Percentiles rank a stretch among this genome's conserved stretches.
These are phyloP conservation scores for Ganoderma lucidum DNA, from an alignment of 1,284 basidiomycete genomes.

Conservation along the genomic window DNA sequence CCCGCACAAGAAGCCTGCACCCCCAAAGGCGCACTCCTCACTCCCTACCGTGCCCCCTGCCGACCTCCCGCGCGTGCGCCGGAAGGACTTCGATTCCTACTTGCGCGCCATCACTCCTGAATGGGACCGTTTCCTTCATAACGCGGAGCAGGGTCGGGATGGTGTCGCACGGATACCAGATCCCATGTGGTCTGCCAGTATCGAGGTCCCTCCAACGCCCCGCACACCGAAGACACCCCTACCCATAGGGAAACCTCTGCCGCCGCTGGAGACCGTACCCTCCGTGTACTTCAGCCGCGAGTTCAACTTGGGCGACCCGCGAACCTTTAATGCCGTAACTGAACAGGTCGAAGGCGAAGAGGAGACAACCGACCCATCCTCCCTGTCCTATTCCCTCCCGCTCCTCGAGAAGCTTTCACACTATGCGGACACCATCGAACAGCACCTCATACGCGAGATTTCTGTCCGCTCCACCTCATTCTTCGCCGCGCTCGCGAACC, in stretches of 20 bases:
- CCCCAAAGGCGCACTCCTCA: constrained; percentile 84
- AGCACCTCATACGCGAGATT: constrained; percentile 95
- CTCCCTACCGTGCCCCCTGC: constrained; percentile 78
- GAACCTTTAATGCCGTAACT: constrained; percentile 85
- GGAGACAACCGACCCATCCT: constrained; percentile 57
- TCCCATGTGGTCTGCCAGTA: constrained; percentile 36
- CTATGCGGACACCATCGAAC: constrained; percentile 94
- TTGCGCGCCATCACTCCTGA: constrained; percentile 77
- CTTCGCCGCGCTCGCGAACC: constrained; percentile 94
- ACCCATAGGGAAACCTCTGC: constrained; percentile 53
- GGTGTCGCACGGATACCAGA: constrained; percentile 52
- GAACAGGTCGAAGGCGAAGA: constrained; percentile 50
- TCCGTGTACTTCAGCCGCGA: constrained; percentile 78
- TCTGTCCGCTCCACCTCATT: constrained; percentile 91
- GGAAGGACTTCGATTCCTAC: constrained; percentile 89
- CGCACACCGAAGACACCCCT: constrained; percentile 45
- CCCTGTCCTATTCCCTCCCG: constrained; percentile 72
- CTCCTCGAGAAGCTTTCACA: constrained; percentile 93
- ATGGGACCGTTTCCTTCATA: constrained; percentile 77
- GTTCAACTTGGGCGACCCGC: constrained; percentile 90
- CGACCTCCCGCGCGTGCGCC: constrained; percentile 78
- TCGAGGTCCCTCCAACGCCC: constrained; percentile 32
- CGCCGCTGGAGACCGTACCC: constrained; percentile 83
- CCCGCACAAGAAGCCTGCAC: constrained; percentile 84
- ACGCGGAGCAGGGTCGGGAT: constrained; percentile 54